Base-by-base conservation (phyloP, 768 basidiomycete genomes). In the Lentinula lateritia region DNA sequence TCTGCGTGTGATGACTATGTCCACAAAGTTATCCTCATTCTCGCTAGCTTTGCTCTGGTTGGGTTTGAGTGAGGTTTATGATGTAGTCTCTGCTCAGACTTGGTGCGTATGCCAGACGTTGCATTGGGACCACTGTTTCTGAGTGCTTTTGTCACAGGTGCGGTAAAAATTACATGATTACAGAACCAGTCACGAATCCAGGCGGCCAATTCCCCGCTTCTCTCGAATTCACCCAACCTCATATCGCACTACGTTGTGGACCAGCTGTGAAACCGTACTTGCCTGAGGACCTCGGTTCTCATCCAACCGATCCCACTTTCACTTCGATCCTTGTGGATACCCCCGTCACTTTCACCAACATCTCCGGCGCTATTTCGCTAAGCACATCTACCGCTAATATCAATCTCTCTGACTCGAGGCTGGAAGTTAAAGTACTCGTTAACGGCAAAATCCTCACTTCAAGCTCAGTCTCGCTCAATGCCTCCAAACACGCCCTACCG, bases 231-330 rank as follows among this genome's bases (percentile, higher is more conserved):
- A 63, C 72, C 0, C 69, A 67, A 1, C 72, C 84, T n/a, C 76
- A 84, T 43, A 76, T 87, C 28, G 81, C 84, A 7, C 70, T 88
- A 42, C 82, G 83, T 9, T 87, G 86, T 62, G 77, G 78, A 8
- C 84, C 83, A 34, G 81, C 83, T 2, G 79, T 86, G 23, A 76
- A 80, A 6, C 86, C 86, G 1, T 88, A 85, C 68, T 77, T 87
- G 23, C 78, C 80, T 15, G 83, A 82, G 64, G 85, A 86, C 63
- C 71, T 72, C 32, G 13, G 41, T 6, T 60, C 69, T 52, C 62
- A 65, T 46, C 61, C 66, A 7, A 68, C 70, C 42, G 58, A 69
- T 9, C 66, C 66, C 23, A 74, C 76, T 3, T 73, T 76, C 2
- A 74, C 78, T 13, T 74, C 77, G 15, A 75, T 87, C 57, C 71